A percentile compares a stretch with the other conserved stretches of the same genome.
Conservation (phyloP, 2,329 filamentous ascomycete genomes). For the Fusarium papillatum region DNA sequence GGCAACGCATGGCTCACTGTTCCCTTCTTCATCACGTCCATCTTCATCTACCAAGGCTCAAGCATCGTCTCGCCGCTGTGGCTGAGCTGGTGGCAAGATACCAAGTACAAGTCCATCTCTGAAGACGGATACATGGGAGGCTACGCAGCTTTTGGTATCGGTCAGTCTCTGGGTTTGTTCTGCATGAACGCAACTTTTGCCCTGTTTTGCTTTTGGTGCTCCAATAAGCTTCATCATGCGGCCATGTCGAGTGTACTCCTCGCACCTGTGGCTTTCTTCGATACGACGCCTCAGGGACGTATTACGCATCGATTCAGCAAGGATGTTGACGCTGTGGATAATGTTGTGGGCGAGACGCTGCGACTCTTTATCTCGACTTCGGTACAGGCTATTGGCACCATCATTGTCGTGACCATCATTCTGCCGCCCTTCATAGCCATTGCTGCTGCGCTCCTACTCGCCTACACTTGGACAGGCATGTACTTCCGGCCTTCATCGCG, state of each 20-base stretch:
- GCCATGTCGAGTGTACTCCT: conserved; percentile 12
- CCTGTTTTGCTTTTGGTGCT: conserved; percentile 31
- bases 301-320: conserved; percentile 30
- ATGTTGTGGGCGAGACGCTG: conserved; percentile 21
- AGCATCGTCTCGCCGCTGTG: conserved; percentile 27
- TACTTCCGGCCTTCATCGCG: conserved; percentile 23
- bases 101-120: conserved; percentile 7
- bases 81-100: conserved; percentile 32
- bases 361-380: conserved; percentile 23
- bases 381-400: conserved; percentile 22
- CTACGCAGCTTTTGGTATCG: conserved; percentile 18
- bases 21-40: conserved; percentile 14
- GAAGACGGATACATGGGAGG: conserved; percentile 30
- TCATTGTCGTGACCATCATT: conserved; percentile 26
- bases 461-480: conserved; percentile 27
- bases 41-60: conserved; percentile 21
- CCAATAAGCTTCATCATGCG: conserved; percentile 25
- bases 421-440: conserved; percentile 22
- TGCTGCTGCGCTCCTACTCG: conserved; percentile 1
- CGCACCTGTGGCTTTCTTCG: conserved; percentile 22
- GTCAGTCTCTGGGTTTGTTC: conserved; percentile 20
- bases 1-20: conserved; percentile 23
- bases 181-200: conserved; percentile 24
- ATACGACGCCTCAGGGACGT: conserved; percentile 25
- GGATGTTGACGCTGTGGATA: conserved; percentile 27